phyloP scores from a whole-genome alignment of 129 eudicot genomes.

The Smallanthus sonchifolius region DNA sequence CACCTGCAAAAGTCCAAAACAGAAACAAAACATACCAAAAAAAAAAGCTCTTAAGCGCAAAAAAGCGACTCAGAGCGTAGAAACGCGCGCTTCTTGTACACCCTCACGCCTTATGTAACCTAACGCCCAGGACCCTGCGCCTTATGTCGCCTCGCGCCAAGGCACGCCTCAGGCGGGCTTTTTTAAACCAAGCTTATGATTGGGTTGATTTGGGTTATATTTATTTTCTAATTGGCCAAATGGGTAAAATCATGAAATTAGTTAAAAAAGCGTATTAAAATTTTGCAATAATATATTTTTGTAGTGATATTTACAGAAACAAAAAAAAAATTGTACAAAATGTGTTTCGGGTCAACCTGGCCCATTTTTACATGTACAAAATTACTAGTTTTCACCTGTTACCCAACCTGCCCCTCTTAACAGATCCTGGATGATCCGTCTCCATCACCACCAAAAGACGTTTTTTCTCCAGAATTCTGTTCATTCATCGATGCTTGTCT shows the following conservation, averaged over 20 bases:
- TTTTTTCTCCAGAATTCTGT: constrained; percentile 83
- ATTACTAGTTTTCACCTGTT: not conserved
- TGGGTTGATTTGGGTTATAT: not conserved
- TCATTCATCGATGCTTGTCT: constrained; percentile 88
- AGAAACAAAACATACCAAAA: too few relatives aligned
- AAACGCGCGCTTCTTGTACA: too few relatives aligned
- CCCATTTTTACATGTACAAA: not conserved
- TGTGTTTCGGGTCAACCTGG: not conserved
- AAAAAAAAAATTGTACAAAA: not conserved
- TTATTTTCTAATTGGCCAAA: not conserved
- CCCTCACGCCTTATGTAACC: too few relatives aligned
- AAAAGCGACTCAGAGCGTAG: too few relatives aligned
- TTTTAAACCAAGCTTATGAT: too few relatives aligned
- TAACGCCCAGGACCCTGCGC: too few relatives aligned
- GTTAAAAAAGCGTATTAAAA: not conserved
- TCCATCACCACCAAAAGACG: constrained; percentile 68
- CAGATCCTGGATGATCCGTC: constrained; percentile 96
- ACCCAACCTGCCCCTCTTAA: constrained; percentile 2
- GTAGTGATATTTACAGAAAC: not conserved
- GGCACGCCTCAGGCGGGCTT: too few relatives aligned
- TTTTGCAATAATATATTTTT: not conserved
- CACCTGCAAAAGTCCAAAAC: too few relatives aligned
- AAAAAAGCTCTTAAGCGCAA: too few relatives aligned
- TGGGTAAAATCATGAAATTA: not conserved
- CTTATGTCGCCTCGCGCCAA: too few relatives aligned